These are phyloP conservation scores for Fusarium sp. DNA, from an alignment of 2,329 filamentous ascomycete species.

Conservation along the genomic window DNA sequence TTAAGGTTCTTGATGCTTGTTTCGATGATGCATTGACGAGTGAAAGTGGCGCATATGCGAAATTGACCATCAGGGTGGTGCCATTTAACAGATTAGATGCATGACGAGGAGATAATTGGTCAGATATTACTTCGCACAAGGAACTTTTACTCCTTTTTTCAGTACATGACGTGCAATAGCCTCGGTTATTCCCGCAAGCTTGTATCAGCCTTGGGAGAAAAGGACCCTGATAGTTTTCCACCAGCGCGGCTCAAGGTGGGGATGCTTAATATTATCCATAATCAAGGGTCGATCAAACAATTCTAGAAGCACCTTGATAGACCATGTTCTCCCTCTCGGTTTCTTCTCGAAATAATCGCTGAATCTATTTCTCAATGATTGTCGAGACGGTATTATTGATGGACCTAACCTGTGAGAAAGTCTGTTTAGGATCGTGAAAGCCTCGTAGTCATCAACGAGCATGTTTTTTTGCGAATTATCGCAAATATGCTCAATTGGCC, in stretches of 20 bases:
- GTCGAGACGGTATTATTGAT: not conserved
- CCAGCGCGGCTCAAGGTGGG: not conserved
- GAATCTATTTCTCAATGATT: not conserved
- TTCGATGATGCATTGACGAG: not conserved
- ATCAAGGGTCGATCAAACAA: not conserved
- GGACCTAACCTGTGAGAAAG: not conserved
- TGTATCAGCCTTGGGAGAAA: not conserved
- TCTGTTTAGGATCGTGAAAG: not conserved
- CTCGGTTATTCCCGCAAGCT: not conserved
- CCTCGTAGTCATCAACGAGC: not conserved
- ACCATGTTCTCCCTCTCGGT: too few relatives aligned
- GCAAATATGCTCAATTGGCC: slow-evolving; percentile 19
- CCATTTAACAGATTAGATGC: not conserved
- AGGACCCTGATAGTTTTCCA: slow-evolving; percentile 28
- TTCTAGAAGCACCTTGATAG: slow-evolving; percentile 23
- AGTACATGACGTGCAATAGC: not conserved
- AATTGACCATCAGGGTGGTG: slow-evolving; percentile 29
- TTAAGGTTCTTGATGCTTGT: not conserved
- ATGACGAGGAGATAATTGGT: not conserved
- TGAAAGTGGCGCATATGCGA: not conserved
- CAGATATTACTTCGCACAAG: rapidly evolving
- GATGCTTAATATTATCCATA: not conserved
- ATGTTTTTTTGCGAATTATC: not conserved
- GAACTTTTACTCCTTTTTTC: not conserved
- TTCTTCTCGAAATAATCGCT: not conserved